Evolutionary conservation across 2,329 filamentous ascomycete genomes (phyloP).

Genomic region (Trichoderma polysporum): DNA sequence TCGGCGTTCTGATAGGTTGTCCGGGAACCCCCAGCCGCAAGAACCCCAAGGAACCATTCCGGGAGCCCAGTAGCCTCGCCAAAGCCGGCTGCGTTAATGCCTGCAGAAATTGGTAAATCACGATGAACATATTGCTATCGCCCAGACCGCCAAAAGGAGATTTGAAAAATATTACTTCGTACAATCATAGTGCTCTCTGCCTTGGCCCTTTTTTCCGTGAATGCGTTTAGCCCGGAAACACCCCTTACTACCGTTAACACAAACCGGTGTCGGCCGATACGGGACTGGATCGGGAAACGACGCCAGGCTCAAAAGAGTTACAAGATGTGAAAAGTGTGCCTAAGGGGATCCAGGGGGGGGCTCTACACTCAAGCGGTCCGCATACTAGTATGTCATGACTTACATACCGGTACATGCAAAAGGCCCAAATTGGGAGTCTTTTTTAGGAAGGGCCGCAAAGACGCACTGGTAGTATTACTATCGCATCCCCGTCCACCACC

Average conservation of each 20-base stretch:
- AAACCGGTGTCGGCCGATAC: constrained; percentile 16
- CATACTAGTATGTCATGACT: constrained; percentile 13
- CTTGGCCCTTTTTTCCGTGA: not conserved
- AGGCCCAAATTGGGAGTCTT: constrained; percentile 8
- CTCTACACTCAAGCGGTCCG: constrained; percentile 2
- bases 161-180: not conserved
- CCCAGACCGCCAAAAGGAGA: constrained; percentile 7
- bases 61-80: constrained; percentile 7
- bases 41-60: not conserved
- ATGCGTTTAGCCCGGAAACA: not conserved
- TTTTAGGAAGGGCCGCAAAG: not conserved
- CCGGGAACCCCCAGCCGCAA: not conserved
- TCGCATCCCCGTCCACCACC: constrained; percentile 7
- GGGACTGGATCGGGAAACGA: constrained; percentile 6
- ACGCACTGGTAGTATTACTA: not conserved
- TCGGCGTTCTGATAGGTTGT: constrained; percentile 14
- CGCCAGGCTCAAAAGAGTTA: constrained; percentile 18
- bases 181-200: not conserved
- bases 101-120: not conserved
- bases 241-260: not conserved
- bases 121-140: not conserved
- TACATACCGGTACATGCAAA: constrained; percentile 17
- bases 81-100: not conserved
- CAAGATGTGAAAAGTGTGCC: constrained; percentile 19
- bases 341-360: constrained; percentile 15